phyloP scores from a whole-genome alignment of 768 basidiomycete genomes.

The Mrakia blollopis region DNA sequence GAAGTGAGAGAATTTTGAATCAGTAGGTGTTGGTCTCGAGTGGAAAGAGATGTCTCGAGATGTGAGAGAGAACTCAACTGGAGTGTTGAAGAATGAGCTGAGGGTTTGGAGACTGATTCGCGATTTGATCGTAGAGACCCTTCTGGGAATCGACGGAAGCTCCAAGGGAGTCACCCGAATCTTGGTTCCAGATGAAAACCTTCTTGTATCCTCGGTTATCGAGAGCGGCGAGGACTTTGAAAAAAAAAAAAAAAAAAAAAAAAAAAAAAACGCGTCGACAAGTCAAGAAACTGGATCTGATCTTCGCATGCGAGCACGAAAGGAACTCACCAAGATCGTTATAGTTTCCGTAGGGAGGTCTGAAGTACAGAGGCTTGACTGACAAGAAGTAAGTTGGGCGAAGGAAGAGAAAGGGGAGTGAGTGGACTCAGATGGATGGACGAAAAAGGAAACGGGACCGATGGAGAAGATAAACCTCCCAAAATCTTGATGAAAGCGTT shows the following conservation, averaged over 20 bases:
- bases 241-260: too few species aligned
- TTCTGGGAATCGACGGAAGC: constrained; percentile 35
- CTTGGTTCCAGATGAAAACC: constrained; percentile 42
- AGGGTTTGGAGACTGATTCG: neutral
- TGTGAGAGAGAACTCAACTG: neutral
- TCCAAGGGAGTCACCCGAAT: constrained; percentile 34
- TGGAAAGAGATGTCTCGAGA: too few species aligned
- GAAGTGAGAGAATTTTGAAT: too few species aligned
- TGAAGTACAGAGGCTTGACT: constrained; percentile 35
- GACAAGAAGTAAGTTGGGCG: neutral
- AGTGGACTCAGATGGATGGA: too few species aligned
- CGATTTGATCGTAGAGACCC: constrained; percentile 34
- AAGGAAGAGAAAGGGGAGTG: too few species aligned
- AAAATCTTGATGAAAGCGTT: constrained; percentile 43
- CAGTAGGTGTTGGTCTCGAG: too few species aligned
- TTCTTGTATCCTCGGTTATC: constrained; percentile 43
- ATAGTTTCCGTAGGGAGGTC: constrained; percentile 42
- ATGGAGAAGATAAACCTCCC: constrained; percentile 39
- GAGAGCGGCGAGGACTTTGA: constrained; percentile 39
- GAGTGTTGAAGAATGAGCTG: constrained; percentile 13
- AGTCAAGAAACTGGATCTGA: too few species aligned
- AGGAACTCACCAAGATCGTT: constrained; percentile 35
- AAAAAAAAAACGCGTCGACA: too few species aligned
- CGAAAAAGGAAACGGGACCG: neutral
- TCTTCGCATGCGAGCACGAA: too few species aligned